Evolutionary conservation across 768 basidiomycete species (phyloP), one percentile per base, ranked within the genome.

Genomic region (Leccinum truebloodii): DNA sequence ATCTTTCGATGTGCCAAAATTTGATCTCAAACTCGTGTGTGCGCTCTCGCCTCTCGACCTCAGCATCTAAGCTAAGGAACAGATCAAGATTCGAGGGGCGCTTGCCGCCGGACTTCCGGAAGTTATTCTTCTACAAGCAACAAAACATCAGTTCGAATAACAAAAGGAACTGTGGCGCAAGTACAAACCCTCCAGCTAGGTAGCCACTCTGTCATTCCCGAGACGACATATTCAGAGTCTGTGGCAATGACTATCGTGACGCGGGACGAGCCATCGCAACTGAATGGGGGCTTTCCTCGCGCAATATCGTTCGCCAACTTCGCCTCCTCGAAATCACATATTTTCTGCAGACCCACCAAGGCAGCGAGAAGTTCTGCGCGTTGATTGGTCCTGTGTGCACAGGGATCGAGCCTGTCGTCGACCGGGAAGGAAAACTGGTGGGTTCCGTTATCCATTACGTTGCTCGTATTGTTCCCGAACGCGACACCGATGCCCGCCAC

Each of bases 1-100:
- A 57, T 49, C 71, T 62, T n/a, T 34, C 53, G 52, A 76, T 58
- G 41, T 67, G 59, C 61, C 69, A 69, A 54, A 75, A 75, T 20
- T 49, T 59, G 35, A 76, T 60, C 20, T 52, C 58, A 37, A 58
- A 64, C 14, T 20, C 35, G 32, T 44, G 59, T 18, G 34, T 16
- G 2, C 20, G 35, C 20, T 63, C 54, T 48, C 46, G 46, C 1
- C 26, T 41, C 14, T 46, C 35, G 52, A 24, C 28, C 46, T 57
- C 62, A 4, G 50, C 35, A 30, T 58, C 52, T 6, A 63, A 52
- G 22, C 48, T 49, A 41, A 48, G 41, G 50, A 63, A 63, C 14
- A 63, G 18, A 14, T 61, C 63, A 3, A 61, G 49, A 34, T 61
- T 61, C 34, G 54, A 49, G n/a, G 56, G 59, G 8, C 53, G 49